Conservation (phyloP, 2,329 filamentous ascomycete genomes). For the Phialophora expanda region DNA sequence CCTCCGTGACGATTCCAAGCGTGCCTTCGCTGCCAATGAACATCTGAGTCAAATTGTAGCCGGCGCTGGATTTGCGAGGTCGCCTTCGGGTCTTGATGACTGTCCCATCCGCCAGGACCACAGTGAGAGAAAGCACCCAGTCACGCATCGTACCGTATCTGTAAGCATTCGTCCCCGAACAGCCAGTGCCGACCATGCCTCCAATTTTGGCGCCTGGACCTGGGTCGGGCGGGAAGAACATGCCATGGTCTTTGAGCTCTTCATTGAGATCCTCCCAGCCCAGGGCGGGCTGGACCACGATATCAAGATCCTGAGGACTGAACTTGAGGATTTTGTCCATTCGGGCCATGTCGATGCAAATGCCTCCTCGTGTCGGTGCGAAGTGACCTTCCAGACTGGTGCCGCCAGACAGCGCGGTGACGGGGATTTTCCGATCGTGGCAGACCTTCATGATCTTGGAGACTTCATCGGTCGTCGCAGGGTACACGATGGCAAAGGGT, state of each 20-base stretch:
- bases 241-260: conserved; percentile 69
- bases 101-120: conserved; percentile 88
- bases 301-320: conserved; percentile 78
- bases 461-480: conserved; percentile 78
- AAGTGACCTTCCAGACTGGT: conserved; percentile 91
- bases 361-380: conserved; percentile 78
- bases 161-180: conserved; percentile 82
- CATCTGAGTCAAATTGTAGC: conserved; percentile 87
- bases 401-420: conserved; percentile 84
- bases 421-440: conserved; percentile 78
- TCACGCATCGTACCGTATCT: conserved; percentile 94
- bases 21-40: conserved; percentile 94
- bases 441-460: conserved; percentile 88
- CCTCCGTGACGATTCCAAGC: conserved; percentile 87
- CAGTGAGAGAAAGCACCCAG: conserved; percentile 85
- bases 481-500: conserved; percentile 72
- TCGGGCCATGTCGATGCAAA: conserved; percentile 82
- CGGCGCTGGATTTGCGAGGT: conserved; percentile 85
- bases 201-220: conserved; percentile 92
- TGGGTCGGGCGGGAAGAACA: conserved; percentile 92
- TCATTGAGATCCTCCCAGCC: conserved; percentile 89
- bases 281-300: conserved; percentile 78
- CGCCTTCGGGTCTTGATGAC: conserved; percentile 87
- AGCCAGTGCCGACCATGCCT: conserved; percentile 64
- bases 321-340: conserved; percentile 82